Evolutionary conservation across 2,329 filamentous ascomycete species (phyloP), one percentile per base, ranked within the genome.

Genomic region (Aspergillus luchuensis): DNA sequence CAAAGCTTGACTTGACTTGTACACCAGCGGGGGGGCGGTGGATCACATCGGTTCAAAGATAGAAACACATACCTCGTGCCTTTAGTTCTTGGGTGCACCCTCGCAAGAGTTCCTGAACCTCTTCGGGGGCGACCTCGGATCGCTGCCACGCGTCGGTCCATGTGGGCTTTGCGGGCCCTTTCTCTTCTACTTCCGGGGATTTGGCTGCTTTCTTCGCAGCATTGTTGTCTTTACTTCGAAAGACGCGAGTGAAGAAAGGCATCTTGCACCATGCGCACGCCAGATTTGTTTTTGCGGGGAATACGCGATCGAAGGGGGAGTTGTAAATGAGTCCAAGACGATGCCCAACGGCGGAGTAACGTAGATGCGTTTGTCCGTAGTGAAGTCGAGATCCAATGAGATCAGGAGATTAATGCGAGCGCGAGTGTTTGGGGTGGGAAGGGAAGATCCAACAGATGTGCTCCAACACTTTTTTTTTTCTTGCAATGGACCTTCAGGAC

Each of bases 41-140:
- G 47, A 56, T 61, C 55, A 53, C 33, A 36, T 6, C 11, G 52
- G 38, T 49, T 47, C 45, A 43, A 55, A 23, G 68, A 56, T 57
- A 48, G 25, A 28, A 66, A 65, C 25, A 45, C 86, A 69, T 87
- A 97, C 94, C 94, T 91, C 93, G 87, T 62, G 90, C 89, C 81
- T 98, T 99, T 76, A 99, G 86, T 80, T 99, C 95, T 58, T 88
- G 84, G 10, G 93, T 96, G 80, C 92, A 97, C 67, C 88, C 87
- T 73, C 88, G 86, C 55, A 98, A 82, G 64, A 99, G 81, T 73
- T 97, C 92, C 71, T 93, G 89, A 51, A 99, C 88, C 79, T 99
- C 95, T 67, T 97, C 92, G 5, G 93, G 90, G 56, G 91, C 89
- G 66, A 99, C 89, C 50, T 88, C 86, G 57, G 85, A 91, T 72